Conservation (phyloP, 805 yeast genomes). For the Saturnispora halmiae region DNA sequence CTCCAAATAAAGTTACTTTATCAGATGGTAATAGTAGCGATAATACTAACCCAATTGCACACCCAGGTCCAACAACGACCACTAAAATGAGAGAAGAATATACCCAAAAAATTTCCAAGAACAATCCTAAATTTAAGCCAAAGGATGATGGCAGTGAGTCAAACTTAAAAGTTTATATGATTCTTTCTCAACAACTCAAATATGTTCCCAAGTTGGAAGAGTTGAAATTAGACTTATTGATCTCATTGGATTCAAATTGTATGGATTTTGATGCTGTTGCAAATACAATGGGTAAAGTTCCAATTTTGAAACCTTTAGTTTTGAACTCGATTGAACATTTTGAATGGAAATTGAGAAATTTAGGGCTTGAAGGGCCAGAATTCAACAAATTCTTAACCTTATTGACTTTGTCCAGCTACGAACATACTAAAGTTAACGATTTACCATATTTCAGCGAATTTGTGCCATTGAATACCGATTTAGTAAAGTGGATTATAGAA, state of each 20-base stretch:
- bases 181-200: conserved; percentile 38
- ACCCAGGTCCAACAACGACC: not conserved
- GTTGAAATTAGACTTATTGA: conserved; percentile 33
- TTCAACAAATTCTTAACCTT: conserved; percentile 15
- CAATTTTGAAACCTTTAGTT: conserved; percentile 39
- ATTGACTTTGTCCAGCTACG: conserved; percentile 18
- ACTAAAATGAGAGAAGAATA: conserved; percentile 25
- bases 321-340: conserved; percentile 39
- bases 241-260: conserved; percentile 39
- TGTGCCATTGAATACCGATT: conserved; percentile 11
- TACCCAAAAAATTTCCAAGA: conserved; percentile 25
- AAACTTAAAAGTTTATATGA: conserved; percentile 29
- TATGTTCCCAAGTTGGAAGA: conserved; percentile 28
- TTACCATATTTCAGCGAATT: conserved; percentile 14
- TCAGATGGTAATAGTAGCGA: not conserved
- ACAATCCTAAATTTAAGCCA: conserved; percentile 19
- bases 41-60: not conserved
- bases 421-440: conserved; percentile 8
- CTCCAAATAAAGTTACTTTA: conserved; percentile 1
- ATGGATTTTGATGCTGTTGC: conserved; percentile 12
- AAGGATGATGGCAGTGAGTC: conserved; percentile 16
- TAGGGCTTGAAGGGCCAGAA: conserved; percentile 9
- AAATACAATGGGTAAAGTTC: conserved; percentile 23
- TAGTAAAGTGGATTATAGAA: conserved; percentile 26
- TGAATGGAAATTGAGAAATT: conserved; percentile 17